Evolutionary conservation across 1,139 yeast species (phyloP).

Genomic region (Hemisphaericaspora lyxosophila): DNA sequence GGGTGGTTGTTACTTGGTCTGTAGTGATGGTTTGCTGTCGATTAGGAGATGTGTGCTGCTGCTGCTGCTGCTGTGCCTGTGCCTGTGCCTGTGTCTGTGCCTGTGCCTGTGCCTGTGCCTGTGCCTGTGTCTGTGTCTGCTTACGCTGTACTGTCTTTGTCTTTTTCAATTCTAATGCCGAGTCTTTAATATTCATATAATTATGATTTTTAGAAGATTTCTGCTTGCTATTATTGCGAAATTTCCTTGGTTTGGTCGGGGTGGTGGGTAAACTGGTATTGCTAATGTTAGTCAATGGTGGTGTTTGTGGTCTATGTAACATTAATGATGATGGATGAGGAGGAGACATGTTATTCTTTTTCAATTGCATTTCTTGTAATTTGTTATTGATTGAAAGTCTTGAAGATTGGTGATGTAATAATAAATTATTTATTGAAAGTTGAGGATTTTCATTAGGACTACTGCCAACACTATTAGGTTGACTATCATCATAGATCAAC

Average conservation of each 20-base stretch:
- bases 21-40: background rate
- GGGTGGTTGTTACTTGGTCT: background rate
- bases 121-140: too few relatives aligned
- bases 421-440: constrained; percentile 38
- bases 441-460: constrained; percentile 35
- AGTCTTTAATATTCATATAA: constrained; percentile 42
- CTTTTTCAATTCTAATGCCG: constrained; percentile 42
- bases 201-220: constrained; percentile 25
- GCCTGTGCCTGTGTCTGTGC: too few relatives aligned
- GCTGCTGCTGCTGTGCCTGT: too few relatives aligned
- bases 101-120: too few relatives aligned
- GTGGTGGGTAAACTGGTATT: constrained; percentile 3
- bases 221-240: constrained; percentile 3
- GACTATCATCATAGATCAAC: constrained; percentile 33
- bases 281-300: constrained; percentile 2
- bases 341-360: constrained; percentile 11
- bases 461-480: constrained; percentile 16
- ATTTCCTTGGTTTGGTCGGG: constrained; percentile 8
- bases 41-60: too few relatives aligned
- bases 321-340: background rate
- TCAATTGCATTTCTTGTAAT: constrained; percentile 23
- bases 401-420: constrained; percentile 44
- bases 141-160: constrained; percentile 14
- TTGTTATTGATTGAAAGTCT: constrained; percentile 36
- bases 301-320: constrained; percentile 2